phyloP scores from a whole-genome alignment of 306 rosid species.

The Abrus pulchellus region DNA sequence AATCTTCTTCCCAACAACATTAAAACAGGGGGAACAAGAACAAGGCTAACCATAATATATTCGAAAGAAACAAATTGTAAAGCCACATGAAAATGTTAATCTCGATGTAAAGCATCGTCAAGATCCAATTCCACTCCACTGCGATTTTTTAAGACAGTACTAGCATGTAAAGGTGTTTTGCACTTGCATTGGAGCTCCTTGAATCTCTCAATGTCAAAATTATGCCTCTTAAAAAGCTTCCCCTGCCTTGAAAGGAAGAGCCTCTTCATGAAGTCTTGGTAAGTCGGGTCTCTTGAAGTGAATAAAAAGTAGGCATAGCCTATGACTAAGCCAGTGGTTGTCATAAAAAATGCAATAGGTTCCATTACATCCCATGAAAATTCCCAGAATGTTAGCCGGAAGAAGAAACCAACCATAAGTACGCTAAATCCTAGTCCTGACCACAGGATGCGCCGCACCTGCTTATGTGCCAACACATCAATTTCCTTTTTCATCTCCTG shows the following conservation, averaged over 20 bases:
- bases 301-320: constrained; percentile 89
- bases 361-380: constrained; percentile 99
- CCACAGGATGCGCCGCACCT: constrained; percentile 88
- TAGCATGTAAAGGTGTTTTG: constrained; percentile 56
- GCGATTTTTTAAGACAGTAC: constrained; percentile 65
- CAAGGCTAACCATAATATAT: constrained; percentile 36
- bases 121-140: constrained; percentile 70
- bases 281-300: constrained; percentile 95
- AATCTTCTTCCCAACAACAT: constrained; percentile 40
- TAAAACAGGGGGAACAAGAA: constrained; percentile 45
- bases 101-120: constrained; percentile 71
- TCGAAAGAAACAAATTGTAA: neutral
- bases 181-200: constrained; percentile 77
- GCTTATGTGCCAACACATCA: constrained; percentile 79
- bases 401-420: constrained; percentile 74
- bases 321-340: constrained; percentile 74
- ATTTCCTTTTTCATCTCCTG: constrained; percentile 83
- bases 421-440: constrained; percentile 64
- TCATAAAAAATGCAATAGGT: constrained; percentile 88
- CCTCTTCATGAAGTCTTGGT: constrained; percentile 89
- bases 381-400: constrained; percentile 97
- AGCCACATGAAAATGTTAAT: constrained; percentile 47
- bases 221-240: constrained; percentile 67
- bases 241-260: constrained; percentile 85
- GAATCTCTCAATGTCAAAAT: constrained; percentile 74